Conservation (phyloP, 1,139 yeast genomes). For the Nadsonia commutata region DNA sequence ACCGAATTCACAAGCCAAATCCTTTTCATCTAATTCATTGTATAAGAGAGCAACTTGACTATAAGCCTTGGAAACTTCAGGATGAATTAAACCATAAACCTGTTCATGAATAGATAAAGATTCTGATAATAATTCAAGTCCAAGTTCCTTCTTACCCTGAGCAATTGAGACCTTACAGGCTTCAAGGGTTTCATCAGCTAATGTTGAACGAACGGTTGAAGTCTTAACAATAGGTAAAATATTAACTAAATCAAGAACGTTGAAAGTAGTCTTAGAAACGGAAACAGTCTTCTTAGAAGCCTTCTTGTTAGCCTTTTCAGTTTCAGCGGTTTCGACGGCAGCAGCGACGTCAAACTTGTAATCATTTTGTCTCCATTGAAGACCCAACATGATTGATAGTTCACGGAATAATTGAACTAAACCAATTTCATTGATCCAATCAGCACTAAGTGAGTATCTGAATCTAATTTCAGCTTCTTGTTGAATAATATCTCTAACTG, state of each 20-base stretch:
- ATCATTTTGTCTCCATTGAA: slow-evolving; percentile 59
- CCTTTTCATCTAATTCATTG: slow-evolving; percentile 41
- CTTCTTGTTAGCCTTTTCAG: slow-evolving; percentile 20
- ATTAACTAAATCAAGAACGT: slow-evolving; percentile 40
- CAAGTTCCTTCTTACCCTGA: slow-evolving; percentile 21
- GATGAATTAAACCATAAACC: slow-evolving; percentile 67
- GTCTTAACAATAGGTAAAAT: slow-evolving; percentile 65
- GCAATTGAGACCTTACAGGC: slow-evolving; percentile 23
- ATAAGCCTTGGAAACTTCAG: slow-evolving; percentile 63
- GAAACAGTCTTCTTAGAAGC: slow-evolving; percentile 27
- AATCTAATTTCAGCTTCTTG: slow-evolving; percentile 38
- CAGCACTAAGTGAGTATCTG: slow-evolving; percentile 39
- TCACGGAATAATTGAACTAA: slow-evolving; percentile 45
- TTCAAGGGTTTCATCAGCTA: slow-evolving; percentile 69
- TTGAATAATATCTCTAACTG: slow-evolving; percentile 31
- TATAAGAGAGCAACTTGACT: slow-evolving; percentile 51
- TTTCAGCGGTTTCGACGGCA: slow-evolving; percentile 7
- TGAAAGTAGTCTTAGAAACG: slow-evolving; percentile 9
- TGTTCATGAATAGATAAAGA: slow-evolving; percentile 66
- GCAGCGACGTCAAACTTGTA: slow-evolving; percentile 27
- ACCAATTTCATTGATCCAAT: slow-evolving; percentile 20
- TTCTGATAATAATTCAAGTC: slow-evolving; percentile 41
- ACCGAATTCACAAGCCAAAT: slow-evolving; percentile 51
- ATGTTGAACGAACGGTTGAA: slow-evolving; percentile 47
- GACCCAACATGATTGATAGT: slow-evolving; percentile 64